A percentile compares a stretch with the other conserved stretches of the same genome.
Conservation (phyloP, 2,329 filamentous ascomycete genomes). For the Trichoderma atroviride region DNA sequence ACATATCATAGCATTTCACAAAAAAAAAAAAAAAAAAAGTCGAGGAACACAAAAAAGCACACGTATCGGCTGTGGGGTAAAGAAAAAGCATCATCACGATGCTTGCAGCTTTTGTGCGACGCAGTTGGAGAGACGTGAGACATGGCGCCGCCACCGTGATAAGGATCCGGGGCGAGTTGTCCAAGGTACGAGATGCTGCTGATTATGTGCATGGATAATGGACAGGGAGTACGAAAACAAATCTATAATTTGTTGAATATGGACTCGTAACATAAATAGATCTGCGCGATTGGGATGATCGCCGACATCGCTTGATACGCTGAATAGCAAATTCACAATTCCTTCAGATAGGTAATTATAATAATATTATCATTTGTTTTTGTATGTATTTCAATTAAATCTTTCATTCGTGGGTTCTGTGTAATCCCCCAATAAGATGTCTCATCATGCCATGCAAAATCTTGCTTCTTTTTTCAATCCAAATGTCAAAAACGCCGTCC, state of each 20-base stretch:
- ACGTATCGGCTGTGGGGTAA: background rate
- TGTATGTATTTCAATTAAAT: background rate
- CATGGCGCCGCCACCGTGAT: background rate
- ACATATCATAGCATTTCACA: no score
- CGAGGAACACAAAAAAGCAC: background rate
- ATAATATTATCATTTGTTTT: background rate
- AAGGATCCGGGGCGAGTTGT: background rate
- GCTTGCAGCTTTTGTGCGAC: background rate
- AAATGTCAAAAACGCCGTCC: background rate
- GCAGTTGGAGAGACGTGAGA: background rate
- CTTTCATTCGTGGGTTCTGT: constrained; percentile 15
- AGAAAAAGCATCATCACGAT: background rate
- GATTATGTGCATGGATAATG: background rate
- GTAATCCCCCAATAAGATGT: background rate
- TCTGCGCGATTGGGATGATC: background rate
- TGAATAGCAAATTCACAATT: background rate
- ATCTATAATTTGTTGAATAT: background rate
- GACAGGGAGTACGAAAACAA: background rate
- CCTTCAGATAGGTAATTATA: background rate
- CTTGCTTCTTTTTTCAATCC: background rate
- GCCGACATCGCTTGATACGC: background rate
- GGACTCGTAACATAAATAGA: background rate
- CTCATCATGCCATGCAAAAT: background rate
- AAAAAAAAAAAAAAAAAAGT: no score
- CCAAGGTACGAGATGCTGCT: background rate